These are phyloP conservation scores for Annulohypoxylon nitens DNA, from an alignment of 495 filamentous ascomycete species.

Conservation along the genomic window DNA sequence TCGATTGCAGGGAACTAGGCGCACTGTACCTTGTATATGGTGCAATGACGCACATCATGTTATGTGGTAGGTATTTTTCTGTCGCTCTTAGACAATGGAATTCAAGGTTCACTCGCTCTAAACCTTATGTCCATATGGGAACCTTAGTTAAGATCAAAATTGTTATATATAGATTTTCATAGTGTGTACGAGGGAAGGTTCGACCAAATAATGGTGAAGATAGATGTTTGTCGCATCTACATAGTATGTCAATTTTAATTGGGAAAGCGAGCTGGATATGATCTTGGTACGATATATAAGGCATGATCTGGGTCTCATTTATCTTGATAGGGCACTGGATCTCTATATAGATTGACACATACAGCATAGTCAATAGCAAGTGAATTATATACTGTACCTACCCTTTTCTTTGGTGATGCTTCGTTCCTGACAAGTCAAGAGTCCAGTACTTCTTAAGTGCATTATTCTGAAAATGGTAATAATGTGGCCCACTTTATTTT, in stretches of 20 bases:
- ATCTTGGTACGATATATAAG: neutral
- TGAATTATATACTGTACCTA: neutral
- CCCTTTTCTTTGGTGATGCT: neutral
- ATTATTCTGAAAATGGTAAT: neutral
- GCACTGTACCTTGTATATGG: slow-evolving; percentile 3
- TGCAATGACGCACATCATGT: slow-evolving; percentile 24
- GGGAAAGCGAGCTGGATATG: neutral
- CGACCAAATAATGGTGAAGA: neutral
- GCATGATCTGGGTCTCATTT: neutral
- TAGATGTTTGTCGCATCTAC: neutral
- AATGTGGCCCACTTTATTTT: slow-evolving; percentile 30
- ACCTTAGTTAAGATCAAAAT: neutral
- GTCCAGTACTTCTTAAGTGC: slow-evolving; percentile 9
- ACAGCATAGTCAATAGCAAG: neutral
- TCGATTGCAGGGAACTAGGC: slow-evolving; percentile 36
- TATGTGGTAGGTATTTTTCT: neutral
- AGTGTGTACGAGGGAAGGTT: too few species aligned
- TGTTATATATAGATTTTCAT: neutral
- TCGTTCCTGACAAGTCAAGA: neutral
- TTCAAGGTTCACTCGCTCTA: neutral
- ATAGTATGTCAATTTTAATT: neutral
- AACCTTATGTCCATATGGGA: neutral
- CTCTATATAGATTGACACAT: too few species aligned
- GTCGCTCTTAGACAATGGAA: neutral
- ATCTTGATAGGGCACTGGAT: neutral